Percentiles rank a stretch among this genome's conserved stretches.
Evolutionary conservation across 1,284 basidiomycete genomes (phyloP).

Genomic region (Marasmius tenuissimus): DNA sequence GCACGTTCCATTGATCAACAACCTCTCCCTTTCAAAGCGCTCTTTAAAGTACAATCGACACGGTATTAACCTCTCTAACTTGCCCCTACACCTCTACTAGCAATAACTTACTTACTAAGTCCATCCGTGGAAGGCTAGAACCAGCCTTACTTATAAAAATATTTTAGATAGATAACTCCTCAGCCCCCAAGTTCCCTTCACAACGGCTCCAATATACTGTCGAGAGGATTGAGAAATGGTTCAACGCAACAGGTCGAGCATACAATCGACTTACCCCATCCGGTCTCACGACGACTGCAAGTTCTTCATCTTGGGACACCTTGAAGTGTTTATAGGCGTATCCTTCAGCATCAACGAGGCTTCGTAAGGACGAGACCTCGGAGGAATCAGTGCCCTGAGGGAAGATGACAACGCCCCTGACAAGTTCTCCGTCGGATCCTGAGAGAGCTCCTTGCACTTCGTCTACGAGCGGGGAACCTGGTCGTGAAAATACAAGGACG

Average conservation of each 20-base stretch:
- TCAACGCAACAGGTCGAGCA: not conserved
- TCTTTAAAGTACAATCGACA: too few species aligned
- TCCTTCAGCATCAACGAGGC: slow-evolving; percentile 4
- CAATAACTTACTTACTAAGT: too few species aligned
- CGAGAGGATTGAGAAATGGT: too few species aligned
- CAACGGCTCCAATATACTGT: too few species aligned
- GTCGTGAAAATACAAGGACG: slow-evolving; percentile 6
- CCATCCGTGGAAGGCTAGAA: too few species aligned
- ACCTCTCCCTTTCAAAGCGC: too few species aligned
- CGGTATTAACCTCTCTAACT: too few species aligned
- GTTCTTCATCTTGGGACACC: not conserved
- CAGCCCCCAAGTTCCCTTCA: too few species aligned
- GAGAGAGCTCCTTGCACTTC: not conserved
- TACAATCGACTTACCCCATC: not conserved
- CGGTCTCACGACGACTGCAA: slow-evolving; percentile 9
- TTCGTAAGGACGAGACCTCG: not conserved
- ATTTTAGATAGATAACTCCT: too few species aligned
- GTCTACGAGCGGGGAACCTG: not conserved
- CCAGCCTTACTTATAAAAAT: too few species aligned
- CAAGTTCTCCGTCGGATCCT: not conserved
- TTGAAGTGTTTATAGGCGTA: slow-evolving; percentile 4
- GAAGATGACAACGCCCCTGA: not conserved
- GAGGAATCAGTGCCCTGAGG: not conserved
- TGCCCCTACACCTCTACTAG: too few species aligned
- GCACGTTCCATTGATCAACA: too few species aligned